Base-by-base conservation (phyloP, 192 early-diverging fungal species). In the Coemansia sp. region DNA sequence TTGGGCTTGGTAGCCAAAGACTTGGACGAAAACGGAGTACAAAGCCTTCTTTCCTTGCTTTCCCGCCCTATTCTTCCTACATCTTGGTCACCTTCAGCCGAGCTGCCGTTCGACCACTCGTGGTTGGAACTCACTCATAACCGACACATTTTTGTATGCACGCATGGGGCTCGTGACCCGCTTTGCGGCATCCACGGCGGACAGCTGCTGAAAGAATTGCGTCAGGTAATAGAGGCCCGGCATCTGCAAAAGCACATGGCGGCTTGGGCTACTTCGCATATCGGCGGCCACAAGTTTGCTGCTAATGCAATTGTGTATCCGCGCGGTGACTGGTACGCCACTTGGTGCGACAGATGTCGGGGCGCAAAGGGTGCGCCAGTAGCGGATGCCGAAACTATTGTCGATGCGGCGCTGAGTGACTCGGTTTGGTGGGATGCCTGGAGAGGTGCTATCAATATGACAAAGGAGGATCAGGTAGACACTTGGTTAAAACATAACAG, bases 241-340 rank as follows among this genome's bases (percentile, higher is more conserved):
- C 55, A 51, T 1, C 49, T 85, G 43, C 41, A 29, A 0, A 67
- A 73, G 63, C 70, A 75, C 43, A 42, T 75, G 20, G 77, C 72
- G 6, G 84, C 79, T 1, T 85, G 84, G 84, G 49, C 70, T 12
- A 85, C 84, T 0, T 85, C 79, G 27, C 84, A 85, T 54, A 67
- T 85, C 18, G 84, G 84, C 63, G 84, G 84, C 18, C 84, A 85
- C 73, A 85, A 85, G 52, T 85, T 78, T 43, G 84, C 84, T 1
- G 84, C 84, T 22, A 81, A 81, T 41, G 84, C 73, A 3, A 81
- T 85, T 38, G 70, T 85, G 3, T 85, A 85, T 65, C 84, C 84
- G 27, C 64, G 73, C 18, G 84, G 84, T 51, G 84, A 85, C 71
- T 85, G 84, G 84, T 85, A 81, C 38, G 84, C 76, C 20, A 85